These are phyloP conservation scores for Capsicum pubescens DNA, from an alignment of 257 asterid genomes.

Conservation along the genomic window DNA sequence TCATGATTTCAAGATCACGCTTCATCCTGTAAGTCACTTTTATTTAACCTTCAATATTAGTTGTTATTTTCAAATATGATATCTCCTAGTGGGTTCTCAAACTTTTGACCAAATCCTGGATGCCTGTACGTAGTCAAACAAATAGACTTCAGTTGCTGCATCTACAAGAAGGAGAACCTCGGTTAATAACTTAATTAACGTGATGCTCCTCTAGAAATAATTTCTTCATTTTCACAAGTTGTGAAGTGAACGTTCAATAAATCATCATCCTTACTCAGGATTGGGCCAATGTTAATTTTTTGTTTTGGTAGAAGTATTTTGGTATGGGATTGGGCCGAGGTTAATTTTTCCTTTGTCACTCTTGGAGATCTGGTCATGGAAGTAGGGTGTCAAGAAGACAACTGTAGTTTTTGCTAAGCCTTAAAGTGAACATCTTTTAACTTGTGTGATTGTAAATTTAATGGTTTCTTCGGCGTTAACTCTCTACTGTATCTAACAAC, in stretches of 20 bases:
- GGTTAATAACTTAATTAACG: background rate
- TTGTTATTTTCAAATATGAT: background rate
- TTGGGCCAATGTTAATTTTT: background rate
- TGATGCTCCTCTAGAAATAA: background rate
- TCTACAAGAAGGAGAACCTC: background rate
- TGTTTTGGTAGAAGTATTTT: background rate
- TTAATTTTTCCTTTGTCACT: background rate
- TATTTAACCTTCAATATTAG: background rate
- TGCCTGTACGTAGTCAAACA: background rate
- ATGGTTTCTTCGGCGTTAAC: background rate
- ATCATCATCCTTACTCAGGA: background rate
- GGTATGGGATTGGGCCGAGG: background rate
- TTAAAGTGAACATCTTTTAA: background rate
- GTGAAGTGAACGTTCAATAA: background rate
- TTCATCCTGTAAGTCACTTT: slow-evolving; percentile 78
- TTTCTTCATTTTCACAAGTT: slow-evolving; percentile 14
- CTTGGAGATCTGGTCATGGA: background rate
- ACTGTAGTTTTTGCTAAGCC: background rate
- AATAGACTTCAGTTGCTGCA: background rate
- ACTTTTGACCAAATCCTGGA: background rate
- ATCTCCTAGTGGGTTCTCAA: background rate
- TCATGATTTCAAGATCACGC: slow-evolving; percentile 64
- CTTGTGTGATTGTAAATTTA: background rate
- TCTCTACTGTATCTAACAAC: slow-evolving; percentile 12
- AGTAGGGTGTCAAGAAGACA: background rate